Conservation (phyloP, 176 grass and related monocot species). For the Oryza glaberrima region DNA sequence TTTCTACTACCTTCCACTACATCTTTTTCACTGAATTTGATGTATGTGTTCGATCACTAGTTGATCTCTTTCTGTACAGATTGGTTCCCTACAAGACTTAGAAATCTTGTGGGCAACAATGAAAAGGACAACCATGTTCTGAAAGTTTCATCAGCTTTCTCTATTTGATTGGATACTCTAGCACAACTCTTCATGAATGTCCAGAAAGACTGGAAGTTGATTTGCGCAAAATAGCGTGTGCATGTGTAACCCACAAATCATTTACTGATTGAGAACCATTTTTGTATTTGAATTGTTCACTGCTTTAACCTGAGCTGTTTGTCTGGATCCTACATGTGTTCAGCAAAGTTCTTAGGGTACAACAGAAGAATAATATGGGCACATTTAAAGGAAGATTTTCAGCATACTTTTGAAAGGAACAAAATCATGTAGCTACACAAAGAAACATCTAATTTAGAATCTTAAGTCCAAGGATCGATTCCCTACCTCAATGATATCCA, state of each 20-base stretch:
- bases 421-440: background rate
- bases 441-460: background rate
- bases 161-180: background rate
- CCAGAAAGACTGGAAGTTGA: background rate
- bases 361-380: background rate
- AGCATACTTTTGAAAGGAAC: background rate
- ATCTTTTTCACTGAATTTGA: background rate
- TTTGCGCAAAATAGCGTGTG: background rate
- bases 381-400: background rate
- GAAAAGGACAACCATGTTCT: background rate
- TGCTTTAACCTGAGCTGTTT: background rate
- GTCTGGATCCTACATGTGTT: background rate
- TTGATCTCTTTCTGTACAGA: background rate
- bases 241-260: background rate
- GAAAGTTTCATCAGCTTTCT: background rate
- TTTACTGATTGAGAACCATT: background rate
- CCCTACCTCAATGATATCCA: background rate
- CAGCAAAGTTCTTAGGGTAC: background rate
- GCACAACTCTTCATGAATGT: background rate
- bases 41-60: background rate
- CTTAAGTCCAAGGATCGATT: background rate
- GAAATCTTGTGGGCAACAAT: background rate
- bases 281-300: background rate
- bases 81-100: background rate
- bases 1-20: background rate